Base-by-base conservation (phyloP, 2,329 filamentous ascomycete genomes). In the Alternaria sp. region DNA sequence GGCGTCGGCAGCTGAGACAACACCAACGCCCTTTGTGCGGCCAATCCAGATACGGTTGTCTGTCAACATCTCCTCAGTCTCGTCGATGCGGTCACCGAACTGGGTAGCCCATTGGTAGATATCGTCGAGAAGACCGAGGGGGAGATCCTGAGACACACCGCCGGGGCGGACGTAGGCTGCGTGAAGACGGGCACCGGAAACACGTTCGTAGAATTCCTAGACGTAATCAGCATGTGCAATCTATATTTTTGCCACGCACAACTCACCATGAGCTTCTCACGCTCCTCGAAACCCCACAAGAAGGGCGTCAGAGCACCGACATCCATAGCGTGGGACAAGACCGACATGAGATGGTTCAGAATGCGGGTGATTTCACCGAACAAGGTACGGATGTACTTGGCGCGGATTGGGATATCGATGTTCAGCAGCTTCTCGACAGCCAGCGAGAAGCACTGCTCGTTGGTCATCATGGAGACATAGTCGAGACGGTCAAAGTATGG, bases 381-480 rank as follows among this genome's bases (percentile, higher is more conserved):
- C 84, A 99, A 0, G 32, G 95, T 98, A 71, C 96, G 89, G 79
- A 99, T 99, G 85, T 90, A 99, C 85, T 99, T 98, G 74, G 96
- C 96, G 77, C 96, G 88, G 69, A 96, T 91, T 23, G 96, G 96
- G 68, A 99, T 92, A 81, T 99, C 96, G 70, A 99, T 86, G 82
- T 99, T 99, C 76, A 99, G 86, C 65, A 99, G 87, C 87, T 99
- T 99, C 88, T 99, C 96, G 59, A 98, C 95, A 19, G 93, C 96
- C 70, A 99, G 87, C 40, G 93, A 89, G 83, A 93, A 99, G 79
- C 93, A 97, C 84, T 99, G 96, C 87, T 99, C 96, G 83, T 99
- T 99, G 77, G 96, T 99, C 96, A 99, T 99, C 96, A 99, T 99
- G 77, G 93, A 97, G 73, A 97, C 94, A 82, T 99, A 99, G 83